Evolutionary conservation across 306 rosid genomes (phyloP).

Genomic region (Canavalia gladiata): DNA sequence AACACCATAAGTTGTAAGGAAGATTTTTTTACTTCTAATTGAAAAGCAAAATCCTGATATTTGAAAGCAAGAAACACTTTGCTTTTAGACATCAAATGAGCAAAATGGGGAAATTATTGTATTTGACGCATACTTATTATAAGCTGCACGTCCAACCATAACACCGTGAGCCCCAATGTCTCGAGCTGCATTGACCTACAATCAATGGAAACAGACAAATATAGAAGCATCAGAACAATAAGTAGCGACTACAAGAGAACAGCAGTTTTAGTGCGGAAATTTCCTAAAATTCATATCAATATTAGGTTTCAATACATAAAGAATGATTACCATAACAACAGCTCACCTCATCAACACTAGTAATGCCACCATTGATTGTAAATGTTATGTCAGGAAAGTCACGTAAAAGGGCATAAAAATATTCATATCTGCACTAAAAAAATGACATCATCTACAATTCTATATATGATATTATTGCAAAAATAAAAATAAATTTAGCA

Average conservation of each 20-base stretch:
- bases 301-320: constrained; percentile 35
- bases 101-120: not conserved
- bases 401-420: constrained; percentile 86
- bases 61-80: constrained; percentile 31
- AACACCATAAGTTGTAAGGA: constrained; percentile 15
- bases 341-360: constrained; percentile 81
- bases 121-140: constrained; percentile 60
- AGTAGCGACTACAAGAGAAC: not conserved
- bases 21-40: not conserved
- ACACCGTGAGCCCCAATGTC: constrained; percentile 95
- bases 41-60: constrained; percentile 34
- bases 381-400: constrained; percentile 94
- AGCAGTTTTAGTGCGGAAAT: not conserved
- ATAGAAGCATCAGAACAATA: constrained; percentile 39
- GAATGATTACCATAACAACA: constrained; percentile 40
- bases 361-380: constrained; percentile 95
- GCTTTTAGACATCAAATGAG: constrained; percentile 21
- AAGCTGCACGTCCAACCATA: constrained; percentile 97
- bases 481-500: constrained; percentile 11
- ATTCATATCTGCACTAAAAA: constrained; percentile 78
- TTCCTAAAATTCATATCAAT: constrained; percentile 15
- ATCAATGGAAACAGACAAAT: constrained; percentile 39
- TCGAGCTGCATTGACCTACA: constrained; percentile 80
- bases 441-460: constrained; percentile 11
- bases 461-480: constrained; percentile 38